Percentiles rank a stretch among this genome's conserved stretches.
phyloP scores from a whole-genome alignment of 768 basidiomycete genomes.

The Paxillus rubicundulus region DNA sequence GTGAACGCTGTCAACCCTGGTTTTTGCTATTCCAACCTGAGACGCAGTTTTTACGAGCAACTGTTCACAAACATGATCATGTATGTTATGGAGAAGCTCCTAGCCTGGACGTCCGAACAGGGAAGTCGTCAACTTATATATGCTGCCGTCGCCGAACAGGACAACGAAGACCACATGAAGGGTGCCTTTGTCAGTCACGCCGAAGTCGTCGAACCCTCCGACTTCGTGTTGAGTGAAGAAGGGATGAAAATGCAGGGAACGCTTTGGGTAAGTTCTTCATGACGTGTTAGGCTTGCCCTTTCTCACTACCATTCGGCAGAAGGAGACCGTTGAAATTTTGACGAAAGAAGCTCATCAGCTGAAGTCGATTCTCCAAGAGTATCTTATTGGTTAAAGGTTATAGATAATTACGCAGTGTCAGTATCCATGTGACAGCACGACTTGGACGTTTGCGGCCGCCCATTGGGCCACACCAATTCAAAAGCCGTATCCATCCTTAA shows the following conservation, averaged over 20 bases:
- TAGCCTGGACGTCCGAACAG: constrained; percentile 26
- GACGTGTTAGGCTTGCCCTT: no score
- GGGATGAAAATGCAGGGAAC: constrained; percentile 29
- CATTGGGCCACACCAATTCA: no score
- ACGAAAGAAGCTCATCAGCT: constrained; percentile 10
- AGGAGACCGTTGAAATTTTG: constrained; percentile 22
- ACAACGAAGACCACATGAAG: constrained; percentile 20
- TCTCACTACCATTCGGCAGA: constrained; percentile 2
- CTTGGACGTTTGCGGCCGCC: no score
- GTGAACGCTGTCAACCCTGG: constrained; percentile 30
- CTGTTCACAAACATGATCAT: background rate
- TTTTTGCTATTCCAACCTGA: constrained; percentile 28
- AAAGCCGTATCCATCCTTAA: background rate
- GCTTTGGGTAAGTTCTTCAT: constrained; percentile 32
- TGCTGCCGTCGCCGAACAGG: constrained; percentile 24
- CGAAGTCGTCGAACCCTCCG: constrained; percentile 25
- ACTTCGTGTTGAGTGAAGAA: constrained; percentile 32
- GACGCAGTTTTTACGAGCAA: background rate
- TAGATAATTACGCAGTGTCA: no score
- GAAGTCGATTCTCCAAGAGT: constrained; percentile 9
- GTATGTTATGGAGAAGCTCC: constrained; percentile 6
- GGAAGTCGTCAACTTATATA: constrained; percentile 37
- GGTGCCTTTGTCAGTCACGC: constrained; percentile 17
- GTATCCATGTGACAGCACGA: no score
- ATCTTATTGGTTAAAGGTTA: background rate